Base-by-base conservation (phyloP, 176 grass and related monocot species). In the Aegilops bicornis region DNA sequence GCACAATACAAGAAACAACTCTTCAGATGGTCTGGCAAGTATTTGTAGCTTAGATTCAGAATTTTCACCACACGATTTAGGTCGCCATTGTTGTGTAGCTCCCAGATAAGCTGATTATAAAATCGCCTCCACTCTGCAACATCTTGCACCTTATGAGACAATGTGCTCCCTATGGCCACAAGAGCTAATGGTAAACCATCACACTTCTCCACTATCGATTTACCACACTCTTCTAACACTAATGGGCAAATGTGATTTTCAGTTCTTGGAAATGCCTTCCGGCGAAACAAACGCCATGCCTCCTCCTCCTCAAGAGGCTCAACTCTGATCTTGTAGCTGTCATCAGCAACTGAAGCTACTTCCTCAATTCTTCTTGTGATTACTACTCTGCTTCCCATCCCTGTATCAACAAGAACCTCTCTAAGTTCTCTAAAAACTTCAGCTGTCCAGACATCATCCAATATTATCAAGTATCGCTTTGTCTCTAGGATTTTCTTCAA, bases 1-100 rank as follows among this genome's bases (percentile, higher is more conserved):
- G 86, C 43, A 79, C 72, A 87, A 54, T 89, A 87, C 7, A 95
- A 63, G 56, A 91, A 95, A 76, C 93, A 95, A 36, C 79, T 92
- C 10, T 92, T 92, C 17, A 95, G 60, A 81, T 92, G 29, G 13
- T 64, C 23, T 1, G 93, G 93, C 2, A 89, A 77, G 10, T 92
- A 3, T 19, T 77, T 86, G 9, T 87, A 95, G 24, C 90, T 95
- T 52, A 92, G 30, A 75, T 89, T 84, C 45, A 95, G 31, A 85
- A 90, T 81, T 37, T 64, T 92, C 62, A 73, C 79, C 31, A 95
- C 65, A 1, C 10, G 63, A 2, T 81, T 86, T 13, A 93, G 69
- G n/a, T 8, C 12, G 31, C 10, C 10, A 50, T 96, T 89, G 5
- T 91, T 79, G 17, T 85, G 43, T 27, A 91, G 19, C 89, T 91